Evolutionary conservation across 202 grass and related monocot species (phyloP).

Genomic region (Musa balbisiana): DNA sequence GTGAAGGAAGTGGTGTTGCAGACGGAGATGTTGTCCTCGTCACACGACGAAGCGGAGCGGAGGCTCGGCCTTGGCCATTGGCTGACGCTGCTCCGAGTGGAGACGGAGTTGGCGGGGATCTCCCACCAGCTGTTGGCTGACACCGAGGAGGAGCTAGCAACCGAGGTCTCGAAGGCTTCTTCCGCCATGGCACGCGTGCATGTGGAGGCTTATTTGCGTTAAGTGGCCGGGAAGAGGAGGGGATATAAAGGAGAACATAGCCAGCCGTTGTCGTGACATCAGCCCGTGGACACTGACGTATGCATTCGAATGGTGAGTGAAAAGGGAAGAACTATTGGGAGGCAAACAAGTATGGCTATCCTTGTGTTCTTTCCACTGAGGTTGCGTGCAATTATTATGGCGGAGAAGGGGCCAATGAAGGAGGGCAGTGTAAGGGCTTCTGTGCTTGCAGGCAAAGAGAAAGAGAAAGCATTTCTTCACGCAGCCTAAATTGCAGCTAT

Average conservation of each 20-base stretch:
- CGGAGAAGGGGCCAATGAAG: background rate
- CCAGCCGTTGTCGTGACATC: slow-evolving; percentile 29
- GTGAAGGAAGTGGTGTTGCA: slow-evolving; percentile 54
- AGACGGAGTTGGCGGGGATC: slow-evolving; percentile 1
- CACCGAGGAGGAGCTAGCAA: background rate
- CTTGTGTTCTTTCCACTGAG: slow-evolving; percentile 19
- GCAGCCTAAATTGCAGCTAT: too few relatives aligned
- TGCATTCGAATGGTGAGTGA: background rate
- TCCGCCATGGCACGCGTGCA: slow-evolving; percentile 12
- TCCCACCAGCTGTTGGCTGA: slow-evolving; percentile 4
- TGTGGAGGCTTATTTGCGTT: slow-evolving; percentile 2
- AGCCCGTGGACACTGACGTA: background rate
- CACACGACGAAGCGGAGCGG: slow-evolving; percentile 31
- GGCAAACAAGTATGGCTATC: slow-evolving; percentile 11
- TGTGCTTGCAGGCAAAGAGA: background rate
- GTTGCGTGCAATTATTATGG: slow-evolving; percentile 33
- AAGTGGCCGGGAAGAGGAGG: slow-evolving; percentile 36
- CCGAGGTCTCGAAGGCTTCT: slow-evolving; percentile 10
- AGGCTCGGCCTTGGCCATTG: slow-evolving; percentile 33
- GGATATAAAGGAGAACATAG: background rate
- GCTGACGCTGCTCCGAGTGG: background rate
- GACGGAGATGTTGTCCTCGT: slow-evolving; percentile 28
- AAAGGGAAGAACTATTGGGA: background rate
- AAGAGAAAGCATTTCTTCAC: background rate
- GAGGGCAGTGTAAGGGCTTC: slow-evolving; percentile 6